Evolutionary conservation across 257 asterid species (phyloP), one percentile per base, ranked within the genome.

Genomic region (Anisodus tanguticus): DNA sequence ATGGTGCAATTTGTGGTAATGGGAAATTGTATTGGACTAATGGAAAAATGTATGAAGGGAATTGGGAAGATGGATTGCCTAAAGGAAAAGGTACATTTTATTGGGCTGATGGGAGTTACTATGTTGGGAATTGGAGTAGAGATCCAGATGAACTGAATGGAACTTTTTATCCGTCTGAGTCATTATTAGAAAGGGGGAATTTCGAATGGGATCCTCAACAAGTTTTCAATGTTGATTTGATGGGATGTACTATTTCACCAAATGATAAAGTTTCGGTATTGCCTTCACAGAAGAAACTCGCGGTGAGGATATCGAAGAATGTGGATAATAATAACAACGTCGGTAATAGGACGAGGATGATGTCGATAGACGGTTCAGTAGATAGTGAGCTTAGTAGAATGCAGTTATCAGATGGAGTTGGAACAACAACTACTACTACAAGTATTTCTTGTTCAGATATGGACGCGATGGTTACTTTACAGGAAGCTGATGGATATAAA

Each of bases 241-340:
- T 87, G 68, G 95, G 91, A 4, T 92, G 96, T 63, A 88, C 67
- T 57, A 87, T 96, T 7, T 88, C 91, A 39, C 95, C 93, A 0
- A 82, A 84, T 12, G 98, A 95, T 84, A 93, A 89, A 80, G 88
- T 95, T 31, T 91, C 95, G 0, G 83, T 94, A 31, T 91, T 94
- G 93, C 99, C 99, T 6, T 93, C 99, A 0, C 95, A 96, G 58
- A 92, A 94, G 88, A 94, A 91, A 91, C 90, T 96, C 5, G 98
- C 98, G 0, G 89, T 90, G 19, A 92, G 94, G 94, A 92, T 91
- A 85, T 89, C 91, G 54, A 68, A 13, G 54, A 55, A 22, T 9
- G 88, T 87, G 2, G 83, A 84, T 0, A 94, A 90, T 8, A 35
- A 89, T 5, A 16, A 91, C 9, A 35, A 88, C 0, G 84, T 86